phyloP scores from a whole-genome alignment of 1,139 yeast genomes.

The Sugiyamaella paludigena region DNA sequence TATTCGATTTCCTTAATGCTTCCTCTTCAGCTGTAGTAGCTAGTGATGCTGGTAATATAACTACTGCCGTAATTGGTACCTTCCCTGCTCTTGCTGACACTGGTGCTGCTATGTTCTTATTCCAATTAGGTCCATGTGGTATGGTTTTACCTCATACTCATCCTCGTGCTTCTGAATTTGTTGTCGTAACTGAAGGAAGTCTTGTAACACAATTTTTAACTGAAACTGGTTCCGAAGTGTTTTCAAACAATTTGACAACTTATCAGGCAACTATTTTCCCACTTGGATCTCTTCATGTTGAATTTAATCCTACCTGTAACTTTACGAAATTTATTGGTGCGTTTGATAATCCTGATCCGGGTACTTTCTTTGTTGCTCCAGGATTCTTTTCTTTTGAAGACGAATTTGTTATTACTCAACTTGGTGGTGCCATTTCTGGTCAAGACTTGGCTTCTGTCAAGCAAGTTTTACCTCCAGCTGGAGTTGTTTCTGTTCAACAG shows the following conservation, averaged over 20 bases:
- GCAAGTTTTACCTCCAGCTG: slow-evolving; percentile 21
- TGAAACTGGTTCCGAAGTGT: slow-evolving; percentile 23
- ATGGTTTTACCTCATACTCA: slow-evolving; percentile 24
- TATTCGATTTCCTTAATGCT: slow-evolving; percentile 24
- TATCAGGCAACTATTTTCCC: slow-evolving; percentile 23
- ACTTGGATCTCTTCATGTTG: slow-evolving; percentile 22
- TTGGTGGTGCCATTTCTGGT: slow-evolving; percentile 21
- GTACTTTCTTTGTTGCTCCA: slow-evolving; percentile 22
- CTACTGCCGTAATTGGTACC: slow-evolving; percentile 19
- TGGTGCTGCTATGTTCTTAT: slow-evolving; percentile 19
- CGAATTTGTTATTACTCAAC: slow-evolving; percentile 15
- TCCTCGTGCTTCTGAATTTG: slow-evolving; percentile 24
- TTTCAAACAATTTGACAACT: slow-evolving; percentile 15
- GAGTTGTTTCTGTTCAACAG: slow-evolving; percentile 18
- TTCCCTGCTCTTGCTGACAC: slow-evolving; percentile 24
- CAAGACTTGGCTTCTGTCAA: slow-evolving; percentile 15
- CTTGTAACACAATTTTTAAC: slow-evolving; percentile 23
- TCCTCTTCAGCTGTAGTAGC: slow-evolving; percentile 20
- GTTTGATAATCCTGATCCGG: slow-evolving; percentile 24
- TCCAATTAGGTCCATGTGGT: slow-evolving; percentile 24
- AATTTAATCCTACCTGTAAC: slow-evolving; percentile 23
- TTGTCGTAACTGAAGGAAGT: slow-evolving; percentile 23
- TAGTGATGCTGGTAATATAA: slow-evolving; percentile 17
- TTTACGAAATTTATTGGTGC: slow-evolving; percentile 20
- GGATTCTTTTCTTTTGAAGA: slow-evolving; percentile 23